These are phyloP conservation scores for Myriosclerotinia duriaeana DNA, from an alignment of 2,329 filamentous ascomycete species.

Conservation along the genomic window DNA sequence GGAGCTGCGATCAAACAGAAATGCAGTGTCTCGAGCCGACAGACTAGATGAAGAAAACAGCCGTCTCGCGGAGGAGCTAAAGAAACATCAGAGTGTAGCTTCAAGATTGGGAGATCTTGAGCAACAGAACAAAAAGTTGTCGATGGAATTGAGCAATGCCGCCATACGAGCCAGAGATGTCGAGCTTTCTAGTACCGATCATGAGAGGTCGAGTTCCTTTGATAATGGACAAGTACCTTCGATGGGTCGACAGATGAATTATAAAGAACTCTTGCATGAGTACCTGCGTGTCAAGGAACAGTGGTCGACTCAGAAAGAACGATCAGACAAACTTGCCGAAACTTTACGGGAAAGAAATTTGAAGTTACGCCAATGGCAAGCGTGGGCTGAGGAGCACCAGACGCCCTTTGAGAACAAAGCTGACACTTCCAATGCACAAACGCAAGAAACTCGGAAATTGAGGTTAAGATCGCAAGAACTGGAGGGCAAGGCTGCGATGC, in stretches of 20 bases:
- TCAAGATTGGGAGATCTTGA: constrained; percentile 29
- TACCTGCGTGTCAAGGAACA: constrained; percentile 15
- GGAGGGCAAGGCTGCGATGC: not conserved
- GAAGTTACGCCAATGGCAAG: constrained; percentile 10
- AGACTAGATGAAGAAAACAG: constrained; percentile 28
- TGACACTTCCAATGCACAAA: not conserved
- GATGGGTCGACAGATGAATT: not conserved
- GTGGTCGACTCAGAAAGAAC: constrained; percentile 18
- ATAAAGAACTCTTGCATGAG: constrained; percentile 9
- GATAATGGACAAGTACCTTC: not conserved
- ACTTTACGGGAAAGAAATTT: constrained; percentile 2
- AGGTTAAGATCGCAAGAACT: constrained; percentile 7
- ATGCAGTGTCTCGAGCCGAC: constrained; percentile 26
- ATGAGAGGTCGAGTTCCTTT: constrained; percentile 7
- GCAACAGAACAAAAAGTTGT: constrained; percentile 34
- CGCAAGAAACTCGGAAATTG: constrained; percentile 5
- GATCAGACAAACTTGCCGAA: constrained; percentile 14
- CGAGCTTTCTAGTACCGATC: constrained; percentile 6
- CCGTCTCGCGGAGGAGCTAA: constrained; percentile 30
- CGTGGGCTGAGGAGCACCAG: not conserved
- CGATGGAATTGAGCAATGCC: constrained; percentile 26
- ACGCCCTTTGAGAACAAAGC: not conserved
- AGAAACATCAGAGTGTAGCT: constrained; percentile 25
- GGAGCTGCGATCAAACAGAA: constrained; percentile 27
- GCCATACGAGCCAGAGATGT: constrained; percentile 20